Percentiles rank a stretch among this genome's conserved stretches.
These are phyloP conservation scores for Aspergillus panamensis DNA, from an alignment of 495 filamentous ascomycete genomes.

Conservation along the genomic window DNA sequence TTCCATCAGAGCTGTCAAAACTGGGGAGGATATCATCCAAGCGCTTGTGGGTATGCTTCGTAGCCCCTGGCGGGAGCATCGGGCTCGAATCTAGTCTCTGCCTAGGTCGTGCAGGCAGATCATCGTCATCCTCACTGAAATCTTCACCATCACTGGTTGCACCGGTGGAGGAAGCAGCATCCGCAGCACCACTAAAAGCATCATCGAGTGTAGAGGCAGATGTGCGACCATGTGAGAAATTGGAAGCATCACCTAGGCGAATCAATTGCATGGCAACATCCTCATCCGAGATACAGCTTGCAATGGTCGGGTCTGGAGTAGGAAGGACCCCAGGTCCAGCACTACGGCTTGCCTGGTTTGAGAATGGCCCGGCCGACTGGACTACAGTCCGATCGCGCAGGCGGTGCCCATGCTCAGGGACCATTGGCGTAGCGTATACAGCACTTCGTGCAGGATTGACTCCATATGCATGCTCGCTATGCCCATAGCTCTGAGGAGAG, in stretches of 20 bases:
- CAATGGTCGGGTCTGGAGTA: slow-evolving; percentile 90
- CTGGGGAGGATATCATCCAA: slow-evolving; percentile 61
- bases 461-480: slow-evolving; percentile 48
- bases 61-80: slow-evolving; percentile 47
- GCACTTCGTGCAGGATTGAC: slow-evolving; percentile 35
- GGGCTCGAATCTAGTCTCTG: slow-evolving; percentile 59
- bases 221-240: slow-evolving; percentile 82
- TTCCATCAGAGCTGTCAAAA: slow-evolving; percentile 68
- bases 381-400: slow-evolving; percentile 54
- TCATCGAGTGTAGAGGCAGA: slow-evolving; percentile 94
- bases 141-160: slow-evolving; percentile 77
- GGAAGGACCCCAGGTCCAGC: slow-evolving; percentile 64
- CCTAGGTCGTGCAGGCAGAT: slow-evolving; percentile 58
- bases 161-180: slow-evolving; percentile 77
- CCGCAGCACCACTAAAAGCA: slow-evolving; percentile 81
- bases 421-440: slow-evolving; percentile 52
- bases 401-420: slow-evolving; percentile 59
- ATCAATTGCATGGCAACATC: slow-evolving; percentile 96
- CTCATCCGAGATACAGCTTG: slow-evolving; percentile 94
- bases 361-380: slow-evolving; percentile 33
- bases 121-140: slow-evolving; percentile 66
- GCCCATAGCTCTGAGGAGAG: slow-evolving; percentile 72
- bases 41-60: slow-evolving; percentile 53
- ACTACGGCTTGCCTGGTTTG: slow-evolving; percentile 38
- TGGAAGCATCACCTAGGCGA: slow-evolving; percentile 86